A percentile compares a stretch with the other conserved stretches of the same genome.
These are phyloP conservation scores for Lipomyces yamanashiensis DNA, from an alignment of 805 yeast genomes.

Conservation along the genomic window DNA sequence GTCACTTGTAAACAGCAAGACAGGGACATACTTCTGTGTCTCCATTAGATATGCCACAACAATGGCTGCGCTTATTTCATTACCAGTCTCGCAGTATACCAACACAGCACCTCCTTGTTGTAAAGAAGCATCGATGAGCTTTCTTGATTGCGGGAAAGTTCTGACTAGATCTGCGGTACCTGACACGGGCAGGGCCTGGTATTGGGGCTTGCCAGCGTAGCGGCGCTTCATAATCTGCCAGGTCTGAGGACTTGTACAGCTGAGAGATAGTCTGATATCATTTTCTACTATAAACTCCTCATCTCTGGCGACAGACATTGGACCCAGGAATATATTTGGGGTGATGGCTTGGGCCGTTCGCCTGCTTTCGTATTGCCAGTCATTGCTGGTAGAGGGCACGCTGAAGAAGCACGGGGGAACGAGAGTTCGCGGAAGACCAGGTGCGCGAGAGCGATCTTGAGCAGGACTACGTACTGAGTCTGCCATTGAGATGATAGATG, in stretches of 20 bases:
- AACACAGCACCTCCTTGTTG: conserved; percentile 29
- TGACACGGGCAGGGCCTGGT: conserved; percentile 17
- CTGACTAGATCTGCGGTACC: conserved; percentile 17
- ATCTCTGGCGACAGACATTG: conserved; percentile 51
- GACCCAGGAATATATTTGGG: conserved; percentile 54
- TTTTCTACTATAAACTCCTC: conserved; percentile 46
- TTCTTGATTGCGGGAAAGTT: conserved; percentile 20
- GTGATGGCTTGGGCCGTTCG: conserved; percentile 51
- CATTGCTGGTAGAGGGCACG: conserved; percentile 38
- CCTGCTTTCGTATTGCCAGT: conserved; percentile 45
- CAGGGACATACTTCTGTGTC: conserved; percentile 23
- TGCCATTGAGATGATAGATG: not conserved
- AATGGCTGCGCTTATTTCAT: conserved; percentile 43
- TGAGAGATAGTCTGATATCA: conserved; percentile 43
- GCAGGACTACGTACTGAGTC: conserved; percentile 16
- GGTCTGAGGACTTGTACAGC: conserved; percentile 24
- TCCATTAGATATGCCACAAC: conserved; percentile 43
- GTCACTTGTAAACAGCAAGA: not conserved
- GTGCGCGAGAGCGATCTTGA: conserved; percentile 24
- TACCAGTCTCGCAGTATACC: conserved; percentile 46
- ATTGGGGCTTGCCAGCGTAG: conserved; percentile 5
- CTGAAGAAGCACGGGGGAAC: conserved; percentile 42
- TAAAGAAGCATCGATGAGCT: conserved; percentile 20
- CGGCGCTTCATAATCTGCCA: conserved; percentile 21
- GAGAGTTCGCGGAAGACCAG: conserved; percentile 27